phyloP scores from a whole-genome alignment of 1,284 basidiomycete species.

The Irpex rosettiformis region DNA sequence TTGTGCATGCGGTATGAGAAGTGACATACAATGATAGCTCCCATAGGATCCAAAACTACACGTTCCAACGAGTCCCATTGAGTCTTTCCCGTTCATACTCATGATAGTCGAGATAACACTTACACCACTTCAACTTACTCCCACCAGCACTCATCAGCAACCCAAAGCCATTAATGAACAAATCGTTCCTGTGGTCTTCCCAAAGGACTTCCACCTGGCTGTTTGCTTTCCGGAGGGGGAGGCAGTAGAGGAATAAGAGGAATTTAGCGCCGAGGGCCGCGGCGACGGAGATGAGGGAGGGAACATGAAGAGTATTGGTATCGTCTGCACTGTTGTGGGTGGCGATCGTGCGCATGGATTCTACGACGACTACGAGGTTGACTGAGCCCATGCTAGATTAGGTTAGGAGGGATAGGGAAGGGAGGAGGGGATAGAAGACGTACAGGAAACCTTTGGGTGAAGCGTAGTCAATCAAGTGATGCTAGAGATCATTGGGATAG shows the following conservation, averaged over 20 bases:
- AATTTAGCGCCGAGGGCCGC: constrained; percentile 85
- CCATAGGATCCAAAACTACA: constrained; percentile 75
- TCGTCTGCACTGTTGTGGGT: constrained; percentile 50
- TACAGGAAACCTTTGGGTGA: constrained; percentile 57
- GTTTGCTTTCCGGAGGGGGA: constrained; percentile 71
- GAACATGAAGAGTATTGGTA: constrained; percentile 72
- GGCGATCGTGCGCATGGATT: constrained; percentile 72
- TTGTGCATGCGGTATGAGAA: no score
- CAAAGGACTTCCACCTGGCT: constrained; percentile 93
- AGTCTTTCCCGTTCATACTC: not conserved
- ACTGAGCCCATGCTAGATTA: constrained; percentile 75
- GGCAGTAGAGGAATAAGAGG: constrained; percentile 85
- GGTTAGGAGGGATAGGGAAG: not conserved
- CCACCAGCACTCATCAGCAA: constrained; percentile 89
- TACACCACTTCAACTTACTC: constrained; percentile 83
- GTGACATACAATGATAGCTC: constrained; percentile 67
- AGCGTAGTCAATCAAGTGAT: not conserved
- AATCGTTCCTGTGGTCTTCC: constrained; percentile 93
- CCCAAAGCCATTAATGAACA: constrained; percentile 82
- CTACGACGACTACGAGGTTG: constrained; percentile 83
- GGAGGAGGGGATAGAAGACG: constrained; percentile 25
- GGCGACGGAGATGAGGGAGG: constrained; percentile 80
- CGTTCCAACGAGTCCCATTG: not conserved
- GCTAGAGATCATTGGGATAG: not conserved
- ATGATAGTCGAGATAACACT: constrained; percentile 25